Evolutionary conservation across 768 basidiomycete species (phyloP).

Genomic region (Galerina marginata): DNA sequence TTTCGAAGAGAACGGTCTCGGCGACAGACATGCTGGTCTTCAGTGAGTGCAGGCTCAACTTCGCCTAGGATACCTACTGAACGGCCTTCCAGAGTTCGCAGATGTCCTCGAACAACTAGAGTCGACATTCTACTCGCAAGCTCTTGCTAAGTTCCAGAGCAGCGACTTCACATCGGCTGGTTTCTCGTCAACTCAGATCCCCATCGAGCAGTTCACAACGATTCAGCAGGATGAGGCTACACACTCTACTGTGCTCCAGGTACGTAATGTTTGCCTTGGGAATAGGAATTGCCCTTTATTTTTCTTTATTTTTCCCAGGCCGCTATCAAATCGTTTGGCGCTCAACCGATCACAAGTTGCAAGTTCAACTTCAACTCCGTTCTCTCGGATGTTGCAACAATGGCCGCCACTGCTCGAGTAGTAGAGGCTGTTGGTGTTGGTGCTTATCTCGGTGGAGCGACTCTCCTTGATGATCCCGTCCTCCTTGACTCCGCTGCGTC

Average conservation of each 20-base stretch:
- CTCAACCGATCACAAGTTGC: conserved; percentile 59
- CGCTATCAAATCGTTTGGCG: conserved; percentile 60
- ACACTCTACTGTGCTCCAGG: conserved; percentile 62
- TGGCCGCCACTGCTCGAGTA: conserved; percentile 73
- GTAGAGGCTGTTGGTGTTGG: conserved; percentile 79
- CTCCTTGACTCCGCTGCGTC: conserved; percentile 70
- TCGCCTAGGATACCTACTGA: background rate
- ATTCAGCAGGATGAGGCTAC: conserved; percentile 69
- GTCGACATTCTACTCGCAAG: conserved; percentile 69
- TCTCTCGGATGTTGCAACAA: conserved; percentile 68
- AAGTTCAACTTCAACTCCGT: conserved; percentile 69
- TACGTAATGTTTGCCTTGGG: conserved; percentile 17
- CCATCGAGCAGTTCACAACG: conserved; percentile 62
- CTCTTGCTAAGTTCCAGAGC: conserved; percentile 64
- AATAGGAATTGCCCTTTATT: conserved; percentile 1
- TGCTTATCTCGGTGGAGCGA: conserved; percentile 79
- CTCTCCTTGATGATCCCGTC: conserved; percentile 62
- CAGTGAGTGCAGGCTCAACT: conserved; percentile 48
- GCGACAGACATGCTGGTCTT: conserved; percentile 58
- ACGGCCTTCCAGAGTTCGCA: conserved; percentile 63
- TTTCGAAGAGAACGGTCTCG: conserved; percentile 44
- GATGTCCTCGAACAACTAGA: conserved; percentile 79
- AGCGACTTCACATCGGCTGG: conserved; percentile 71
- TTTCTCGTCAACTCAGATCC: conserved; percentile 56
- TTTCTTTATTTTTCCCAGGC: conserved; percentile 33